These are phyloP conservation scores for Pyronema domesticum DNA, from an alignment of 495 filamentous ascomycete species.

Conservation along the genomic window DNA sequence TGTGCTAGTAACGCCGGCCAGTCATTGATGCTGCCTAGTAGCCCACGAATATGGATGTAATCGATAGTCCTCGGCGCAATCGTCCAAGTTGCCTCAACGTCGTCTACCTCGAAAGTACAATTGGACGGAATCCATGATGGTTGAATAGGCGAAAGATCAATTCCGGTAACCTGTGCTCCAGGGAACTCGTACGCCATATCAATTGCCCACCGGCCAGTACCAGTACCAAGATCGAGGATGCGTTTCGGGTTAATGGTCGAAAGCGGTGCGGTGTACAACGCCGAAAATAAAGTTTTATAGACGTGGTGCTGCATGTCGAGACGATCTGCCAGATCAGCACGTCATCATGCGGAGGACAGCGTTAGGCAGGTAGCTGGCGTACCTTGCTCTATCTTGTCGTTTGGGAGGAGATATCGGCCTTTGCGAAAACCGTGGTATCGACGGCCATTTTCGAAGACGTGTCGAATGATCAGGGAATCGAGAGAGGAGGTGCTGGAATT, in stretches of 20 bases:
- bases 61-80: slow-evolving; percentile 22
- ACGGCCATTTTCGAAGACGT: slow-evolving; percentile 38
- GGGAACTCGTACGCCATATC: slow-evolving; percentile 33
- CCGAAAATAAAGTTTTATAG: slow-evolving; percentile 32
- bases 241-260: background rate
- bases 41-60: slow-evolving; percentile 27
- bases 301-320: slow-evolving; percentile 34
- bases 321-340: slow-evolving; percentile 30
- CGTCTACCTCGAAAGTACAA: slow-evolving; percentile 45
- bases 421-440: slow-evolving; percentile 47
- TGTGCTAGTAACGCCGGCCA: slow-evolving; percentile 28
- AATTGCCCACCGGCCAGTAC: slow-evolving; percentile 30
- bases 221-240: slow-evolving; percentile 17
- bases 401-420: slow-evolving; percentile 46
- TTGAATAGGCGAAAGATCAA: slow-evolving; percentile 50
- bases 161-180: slow-evolving; percentile 30
- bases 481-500: background rate
- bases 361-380: background rate
- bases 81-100: slow-evolving; percentile 32
- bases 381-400: slow-evolving; percentile 48
- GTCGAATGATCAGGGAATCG: background rate
- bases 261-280: background rate
- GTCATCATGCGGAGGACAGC: background rate
- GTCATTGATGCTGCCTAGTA: slow-evolving; percentile 36
- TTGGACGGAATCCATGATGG: slow-evolving; percentile 44